Evolutionary conservation across 257 asterid species (phyloP).

Genomic region (Leptodermis oblonga): DNA sequence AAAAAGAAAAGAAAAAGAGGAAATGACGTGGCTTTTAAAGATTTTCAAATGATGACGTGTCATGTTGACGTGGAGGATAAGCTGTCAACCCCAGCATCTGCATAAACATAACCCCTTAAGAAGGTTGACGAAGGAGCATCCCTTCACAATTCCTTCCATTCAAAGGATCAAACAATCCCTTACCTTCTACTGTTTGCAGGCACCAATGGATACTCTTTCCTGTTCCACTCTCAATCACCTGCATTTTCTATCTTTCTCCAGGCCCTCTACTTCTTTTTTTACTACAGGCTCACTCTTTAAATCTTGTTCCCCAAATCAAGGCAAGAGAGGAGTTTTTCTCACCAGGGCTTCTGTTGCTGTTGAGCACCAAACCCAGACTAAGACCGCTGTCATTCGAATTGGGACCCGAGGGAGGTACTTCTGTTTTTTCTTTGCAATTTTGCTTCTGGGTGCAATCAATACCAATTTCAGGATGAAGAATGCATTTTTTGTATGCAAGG

Average conservation of each 20-base stretch:
- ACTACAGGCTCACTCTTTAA: conserved; percentile 34
- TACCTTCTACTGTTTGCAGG: background rate
- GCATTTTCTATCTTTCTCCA: conserved; percentile 18
- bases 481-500: conserved; percentile 1
- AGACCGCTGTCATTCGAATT: conserved; percentile 74
- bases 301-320: conserved; percentile 27
- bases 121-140: background rate
- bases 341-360: conserved; percentile 58
- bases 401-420: conserved; percentile 93
- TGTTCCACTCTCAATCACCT: conserved; percentile 33
- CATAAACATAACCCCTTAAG: conserved; percentile 9
- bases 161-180: background rate
- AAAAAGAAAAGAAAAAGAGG: too few relatives aligned
- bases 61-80: conserved; percentile 41
- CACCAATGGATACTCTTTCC: conserved; percentile 45
- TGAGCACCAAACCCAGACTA: conserved; percentile 52
- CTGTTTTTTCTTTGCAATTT: conserved; percentile 12
- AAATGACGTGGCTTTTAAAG: too few relatives aligned
- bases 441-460: conserved; percentile 9
- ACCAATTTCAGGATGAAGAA: background rate
- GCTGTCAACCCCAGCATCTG: conserved; percentile 24
- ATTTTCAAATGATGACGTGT: conserved; percentile 19
- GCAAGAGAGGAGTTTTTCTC: conserved; percentile 23
- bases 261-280: conserved; percentile 28
- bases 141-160: background rate